Conservation (phyloP, 2,329 filamentous ascomycete species). For the Beauveria rudraprayagi region DNA sequence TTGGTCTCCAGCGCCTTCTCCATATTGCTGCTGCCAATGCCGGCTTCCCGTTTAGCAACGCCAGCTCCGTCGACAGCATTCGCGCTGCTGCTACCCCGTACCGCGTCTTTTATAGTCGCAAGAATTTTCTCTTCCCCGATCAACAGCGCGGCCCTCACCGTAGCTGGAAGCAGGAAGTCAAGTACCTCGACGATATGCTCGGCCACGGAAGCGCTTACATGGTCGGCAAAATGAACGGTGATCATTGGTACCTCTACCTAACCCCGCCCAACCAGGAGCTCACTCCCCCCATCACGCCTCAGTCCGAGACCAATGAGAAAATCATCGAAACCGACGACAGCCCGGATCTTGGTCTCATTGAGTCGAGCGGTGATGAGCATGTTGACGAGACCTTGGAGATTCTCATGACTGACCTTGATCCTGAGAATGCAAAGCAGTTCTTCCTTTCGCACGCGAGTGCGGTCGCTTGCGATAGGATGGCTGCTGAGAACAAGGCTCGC, state of each 20-base stretch:
- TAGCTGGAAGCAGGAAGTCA: constrained; percentile 96
- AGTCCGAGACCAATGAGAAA: constrained; percentile 33
- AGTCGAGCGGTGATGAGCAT: constrained; percentile 36
- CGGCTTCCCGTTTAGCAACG: constrained; percentile 78
- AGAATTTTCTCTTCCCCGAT: constrained; percentile 95
- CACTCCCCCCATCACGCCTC: constrained; percentile 75
- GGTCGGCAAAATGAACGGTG: constrained; percentile 99
- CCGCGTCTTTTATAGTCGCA: constrained; percentile 96
- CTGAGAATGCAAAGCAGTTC: constrained; percentile 62
- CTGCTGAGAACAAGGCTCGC: constrained; percentile 57
- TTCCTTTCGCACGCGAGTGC: constrained; percentile 69
- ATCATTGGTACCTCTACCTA: constrained; percentile 98
- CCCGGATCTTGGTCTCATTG: constrained; percentile 28
- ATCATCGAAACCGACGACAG: constrained; percentile 48
- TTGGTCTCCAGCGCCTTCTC: constrained; percentile 81
- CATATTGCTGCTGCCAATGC: constrained; percentile 83
- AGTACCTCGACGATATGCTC: constrained; percentile 86
- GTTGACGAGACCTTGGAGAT: constrained; percentile 72
- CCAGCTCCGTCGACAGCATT: constrained; percentile 56
- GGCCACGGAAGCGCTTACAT: constrained; percentile 92
- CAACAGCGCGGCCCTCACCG: constrained; percentile 90
- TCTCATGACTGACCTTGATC: constrained; percentile 64
- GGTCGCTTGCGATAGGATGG: constrained; percentile 75
- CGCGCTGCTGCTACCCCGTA: constrained; percentile 78
- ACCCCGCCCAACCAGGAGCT: constrained; percentile 74